Evolutionary conservation across 306 rosid genomes (phyloP), one percentile per base, ranked within the genome.

Genomic region (Cicer judaicum): DNA sequence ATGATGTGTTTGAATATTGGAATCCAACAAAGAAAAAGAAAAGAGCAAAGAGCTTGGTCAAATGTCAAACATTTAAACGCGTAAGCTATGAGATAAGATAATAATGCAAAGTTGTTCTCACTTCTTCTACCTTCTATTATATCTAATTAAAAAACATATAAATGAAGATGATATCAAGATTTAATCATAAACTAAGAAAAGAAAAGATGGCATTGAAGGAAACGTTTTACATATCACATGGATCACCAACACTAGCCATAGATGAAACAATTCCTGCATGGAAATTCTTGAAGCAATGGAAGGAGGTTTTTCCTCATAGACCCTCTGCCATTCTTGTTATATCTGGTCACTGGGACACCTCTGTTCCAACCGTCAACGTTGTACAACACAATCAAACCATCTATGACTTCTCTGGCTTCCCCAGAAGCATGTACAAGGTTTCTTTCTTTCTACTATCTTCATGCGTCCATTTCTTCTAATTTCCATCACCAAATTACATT

Each of bases 181-280:
- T 65, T 42, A 41, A 40, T 48, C 16, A 64, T 24, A 75, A 10
- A 16, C 29, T 1, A 49, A 49, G 55, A 19, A 14, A 14, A 63
- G 36, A 19, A 64, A 18, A 16, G 10, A 66, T 66, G 71, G 71
- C 55, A 44, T 66, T 66, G 71, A 66, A 66, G 12, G 40, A 66
- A 38, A 66, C 71, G 2, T 66, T 66, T 19, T 66, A 19, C 71
- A 44, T 66, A 66, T 66, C 71, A 66, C 71, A 66, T 43, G 71
- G 71, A 42, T 66, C 71, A 44, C 71, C 71, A 66, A 3, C 54
- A 44, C 40, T 66, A 11, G 55, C 71, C 16, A 66, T 66, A 43
- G 71, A 66, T 66, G 71, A 66, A 18, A 66, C 55, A 19, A 66
- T 66, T 7, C 71, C 71, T 14, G 71, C 71, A 7, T 43, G 55